Evolutionary conservation across 2,329 filamentous ascomycete genomes (phyloP), one percentile per base, ranked within the genome.

Genomic region (Neofusicoccum ribis): DNA sequence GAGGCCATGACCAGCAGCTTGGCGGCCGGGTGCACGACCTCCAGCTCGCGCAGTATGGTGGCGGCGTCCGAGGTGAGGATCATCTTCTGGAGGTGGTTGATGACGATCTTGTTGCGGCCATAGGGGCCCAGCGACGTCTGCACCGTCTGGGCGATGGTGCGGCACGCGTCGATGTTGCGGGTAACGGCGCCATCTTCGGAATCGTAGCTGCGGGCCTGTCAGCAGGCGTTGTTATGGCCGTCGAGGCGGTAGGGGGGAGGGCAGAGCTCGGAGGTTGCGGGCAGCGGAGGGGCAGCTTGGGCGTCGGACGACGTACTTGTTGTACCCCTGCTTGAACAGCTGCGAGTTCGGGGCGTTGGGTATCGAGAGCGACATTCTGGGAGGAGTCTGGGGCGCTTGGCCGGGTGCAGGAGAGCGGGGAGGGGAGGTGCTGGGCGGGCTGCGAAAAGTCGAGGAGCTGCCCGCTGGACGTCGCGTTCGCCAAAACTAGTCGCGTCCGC

Each of bases 71-170:
- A 98, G 72, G 96, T 99, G 70, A 99, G 85, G 73, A 97, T 96
- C 95, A 99, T 97, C 86, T 99, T 99, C 81, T 97, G 92, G 69
- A 99, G 86, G 83, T 99, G 96, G 85, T 99, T 99, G 85, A 99
- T 98, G 83, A 99, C 92, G 77, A 99, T 93, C 85, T 99, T 99
- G 86, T 99, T 99, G 81, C 95, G 91, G 75, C 95, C 95, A 81
- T 97, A 97, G 67, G 95, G 95, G 61, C 95, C 96, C 41, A 99
- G 87, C 51, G 95, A 98, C 65, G 95, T 98, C 84, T 97, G 93
- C 58, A 99, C 95, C 61, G 95, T 99, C 74, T 91, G 91, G 66
- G 95, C 89, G 80, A 99, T 98, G 71, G 95, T 92, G 70, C 93
- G 88, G 84, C 95, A 99, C 78, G 96, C 95, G 77, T 99, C 96